Evolutionary conservation across 2,329 filamentous ascomycete species (phyloP).

Genomic region (Dothideomycetes sp.): DNA sequence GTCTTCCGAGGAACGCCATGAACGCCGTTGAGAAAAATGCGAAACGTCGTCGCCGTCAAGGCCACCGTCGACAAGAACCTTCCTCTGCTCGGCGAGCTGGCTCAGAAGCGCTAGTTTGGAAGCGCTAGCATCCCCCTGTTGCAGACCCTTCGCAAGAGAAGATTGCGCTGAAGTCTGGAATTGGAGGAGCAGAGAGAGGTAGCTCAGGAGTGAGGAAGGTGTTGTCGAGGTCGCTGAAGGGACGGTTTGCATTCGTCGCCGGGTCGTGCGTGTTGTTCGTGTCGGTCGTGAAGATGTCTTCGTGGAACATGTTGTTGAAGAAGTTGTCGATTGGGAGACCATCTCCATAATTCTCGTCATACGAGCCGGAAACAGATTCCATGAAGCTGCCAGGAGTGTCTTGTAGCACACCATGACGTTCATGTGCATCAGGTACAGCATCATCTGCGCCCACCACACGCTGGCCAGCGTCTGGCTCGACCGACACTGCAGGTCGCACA

Average conservation of each 20-base stretch:
- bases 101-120: conserved; percentile 10
- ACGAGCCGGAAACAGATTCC: conserved; percentile 24
- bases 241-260: conserved; percentile 6
- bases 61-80: conserved; percentile 6
- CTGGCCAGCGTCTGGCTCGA: conserved; percentile 37
- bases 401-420: conserved; percentile 22
- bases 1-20: conserved; percentile 5
- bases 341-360: conserved; percentile 13
- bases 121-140: conserved; percentile 10
- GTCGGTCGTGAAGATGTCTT: conserved; percentile 1
- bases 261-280: conserved; percentile 5
- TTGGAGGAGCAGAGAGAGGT: conserved; percentile 9
- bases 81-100: conserved; percentile 5
- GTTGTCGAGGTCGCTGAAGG: conserved; percentile 7
- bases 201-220: conserved; percentile 8
- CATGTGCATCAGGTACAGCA: conserved; percentile 20
- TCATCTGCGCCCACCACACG: conserved; percentile 11
- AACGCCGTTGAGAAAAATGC: conserved; percentile 6
- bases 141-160: conserved; percentile 12
- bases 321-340: conserved; percentile 7
- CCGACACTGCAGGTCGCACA: conserved; percentile 99
- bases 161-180: conserved; percentile 12
- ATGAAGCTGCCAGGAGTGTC: conserved; percentile 20
- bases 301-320: conserved; percentile 9
- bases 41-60: not conserved